Conservation (phyloP, 208 protist species). For the Crithidia bombi region DNA sequence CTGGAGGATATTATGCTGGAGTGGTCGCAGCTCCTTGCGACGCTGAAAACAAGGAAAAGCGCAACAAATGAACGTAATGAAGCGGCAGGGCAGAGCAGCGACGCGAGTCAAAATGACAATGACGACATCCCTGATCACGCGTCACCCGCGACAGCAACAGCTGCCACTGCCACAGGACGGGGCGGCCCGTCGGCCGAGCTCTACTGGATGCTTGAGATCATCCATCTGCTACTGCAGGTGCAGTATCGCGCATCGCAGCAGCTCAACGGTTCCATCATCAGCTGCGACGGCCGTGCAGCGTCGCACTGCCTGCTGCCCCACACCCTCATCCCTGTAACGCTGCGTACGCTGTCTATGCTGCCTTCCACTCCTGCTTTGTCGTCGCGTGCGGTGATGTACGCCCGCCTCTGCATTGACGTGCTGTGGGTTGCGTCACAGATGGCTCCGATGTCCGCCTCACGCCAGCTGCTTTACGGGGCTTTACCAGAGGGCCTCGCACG, state of each 20-base stretch:
- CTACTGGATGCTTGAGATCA: slow-evolving; percentile 31
- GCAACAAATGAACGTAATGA: not conserved
- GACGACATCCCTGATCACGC: not conserved
- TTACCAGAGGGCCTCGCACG: not conserved
- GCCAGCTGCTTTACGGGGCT: slow-evolving; percentile 49
- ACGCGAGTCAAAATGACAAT: slow-evolving; percentile 1
- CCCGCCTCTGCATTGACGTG: slow-evolving; percentile 58
- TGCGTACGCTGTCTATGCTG: slow-evolving; percentile 41
- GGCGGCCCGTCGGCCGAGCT: slow-evolving; percentile 24
- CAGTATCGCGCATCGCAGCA: slow-evolving; percentile 14
- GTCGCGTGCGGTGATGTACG: slow-evolving; percentile 43
- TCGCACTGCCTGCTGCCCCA: slow-evolving; percentile 7
- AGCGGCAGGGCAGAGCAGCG: not conserved
- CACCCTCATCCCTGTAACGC: slow-evolving; percentile 18
- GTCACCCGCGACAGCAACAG: not conserved
- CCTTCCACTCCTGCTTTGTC: slow-evolving; percentile 36
- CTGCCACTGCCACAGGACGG: not conserved
- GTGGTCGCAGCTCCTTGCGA: slow-evolving; percentile 10
- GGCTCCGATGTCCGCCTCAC: slow-evolving; percentile 39
- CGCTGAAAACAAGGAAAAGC: not conserved
- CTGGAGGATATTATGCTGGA: slow-evolving; percentile 24
- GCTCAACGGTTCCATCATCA: not conserved
- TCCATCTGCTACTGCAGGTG: slow-evolving; percentile 24
- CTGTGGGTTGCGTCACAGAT: slow-evolving; percentile 52
- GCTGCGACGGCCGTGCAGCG: not conserved